These are phyloP conservation scores for Limonium bicolor DNA, from an alignment of 148 eudicot species.

Conservation along the genomic window DNA sequence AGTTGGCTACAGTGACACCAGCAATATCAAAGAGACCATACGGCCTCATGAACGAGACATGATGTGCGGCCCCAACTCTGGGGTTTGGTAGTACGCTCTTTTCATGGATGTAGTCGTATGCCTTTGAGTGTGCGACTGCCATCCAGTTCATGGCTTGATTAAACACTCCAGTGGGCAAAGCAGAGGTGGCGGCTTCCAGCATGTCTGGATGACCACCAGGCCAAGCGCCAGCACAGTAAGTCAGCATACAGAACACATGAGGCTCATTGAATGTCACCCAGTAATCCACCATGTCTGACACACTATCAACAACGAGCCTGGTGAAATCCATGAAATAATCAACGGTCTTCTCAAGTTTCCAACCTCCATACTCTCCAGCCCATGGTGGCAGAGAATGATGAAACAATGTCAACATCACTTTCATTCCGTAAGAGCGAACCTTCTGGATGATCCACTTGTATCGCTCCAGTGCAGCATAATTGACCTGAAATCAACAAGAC, in stretches of 20 bases:
- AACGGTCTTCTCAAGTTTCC: slow-evolving; percentile 90
- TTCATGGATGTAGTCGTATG: slow-evolving; percentile 93
- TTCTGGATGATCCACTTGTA: slow-evolving; percentile 82
- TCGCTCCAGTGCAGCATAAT: slow-evolving; percentile 90
- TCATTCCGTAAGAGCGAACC: slow-evolving; percentile 83
- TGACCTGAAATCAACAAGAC: no score
- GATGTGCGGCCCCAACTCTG: slow-evolving; percentile 82
- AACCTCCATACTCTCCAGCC: slow-evolving; percentile 99
- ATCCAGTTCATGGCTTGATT: slow-evolving; percentile 89
- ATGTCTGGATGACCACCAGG: slow-evolving; percentile 99
- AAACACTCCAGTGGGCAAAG: slow-evolving; percentile 84
- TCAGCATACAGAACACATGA: slow-evolving; percentile 87
- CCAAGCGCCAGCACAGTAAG: slow-evolving; percentile 98
- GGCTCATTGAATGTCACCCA: slow-evolving; percentile 99
- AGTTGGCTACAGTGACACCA: slow-evolving; percentile 70
- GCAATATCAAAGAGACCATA: slow-evolving; percentile 91
- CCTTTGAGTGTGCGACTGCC: slow-evolving; percentile 73
- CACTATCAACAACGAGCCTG: slow-evolving; percentile 84
- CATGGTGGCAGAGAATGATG: slow-evolving; percentile 97
- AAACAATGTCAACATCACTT: slow-evolving; percentile 93
- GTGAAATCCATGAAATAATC: slow-evolving; percentile 89
- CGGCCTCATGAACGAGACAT: slow-evolving; percentile 96
- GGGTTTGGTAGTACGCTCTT: slow-evolving; percentile 42
- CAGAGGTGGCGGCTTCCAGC: slow-evolving; percentile 90
- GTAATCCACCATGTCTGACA: slow-evolving; percentile 75